These are phyloP conservation scores for Leccinum pachyderme DNA, from an alignment of 1,284 basidiomycete species.

Conservation along the genomic window DNA sequence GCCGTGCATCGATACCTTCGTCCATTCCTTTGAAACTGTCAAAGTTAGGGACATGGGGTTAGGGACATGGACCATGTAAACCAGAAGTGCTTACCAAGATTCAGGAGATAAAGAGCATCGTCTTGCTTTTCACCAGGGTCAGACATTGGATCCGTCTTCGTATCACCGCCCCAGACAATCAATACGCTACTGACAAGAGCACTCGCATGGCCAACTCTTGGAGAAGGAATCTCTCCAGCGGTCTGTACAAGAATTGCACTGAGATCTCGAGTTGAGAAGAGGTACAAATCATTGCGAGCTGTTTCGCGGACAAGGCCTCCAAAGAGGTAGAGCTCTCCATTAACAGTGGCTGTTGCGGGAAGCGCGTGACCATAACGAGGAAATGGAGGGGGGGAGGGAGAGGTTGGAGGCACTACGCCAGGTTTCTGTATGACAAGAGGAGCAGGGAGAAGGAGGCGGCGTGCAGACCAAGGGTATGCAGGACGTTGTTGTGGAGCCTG, in stretches of 20 bases:
- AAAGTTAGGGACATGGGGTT: background rate
- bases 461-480: constrained; percentile 77
- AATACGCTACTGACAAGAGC: constrained; percentile 95
- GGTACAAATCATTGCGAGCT: constrained; percentile 92
- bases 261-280: constrained; percentile 80
- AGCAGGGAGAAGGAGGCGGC: constrained; percentile 63
- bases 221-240: constrained; percentile 84
- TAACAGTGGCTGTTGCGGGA: constrained; percentile 78
- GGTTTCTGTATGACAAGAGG: constrained; percentile 63
- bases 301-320: constrained; percentile 93
- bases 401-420: constrained; percentile 53
- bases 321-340: constrained; percentile 94
- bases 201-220: constrained; percentile 93
- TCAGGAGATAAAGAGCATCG: constrained; percentile 93
- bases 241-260: constrained; percentile 82
- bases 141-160: constrained; percentile 69
- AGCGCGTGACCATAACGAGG: constrained; percentile 97
- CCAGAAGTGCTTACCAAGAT: constrained; percentile 67
- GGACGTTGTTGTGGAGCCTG: constrained; percentile 48
- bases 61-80: background rate
- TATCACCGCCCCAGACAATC: constrained; percentile 99
- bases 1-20: constrained; percentile 76
- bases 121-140: constrained; percentile 83
- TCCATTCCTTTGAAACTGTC: constrained; percentile 91
- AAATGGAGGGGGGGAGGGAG: constrained; percentile 82